Evolutionary conservation across 306 rosid species (phyloP).

Genomic region (Castanea crenata): DNA sequence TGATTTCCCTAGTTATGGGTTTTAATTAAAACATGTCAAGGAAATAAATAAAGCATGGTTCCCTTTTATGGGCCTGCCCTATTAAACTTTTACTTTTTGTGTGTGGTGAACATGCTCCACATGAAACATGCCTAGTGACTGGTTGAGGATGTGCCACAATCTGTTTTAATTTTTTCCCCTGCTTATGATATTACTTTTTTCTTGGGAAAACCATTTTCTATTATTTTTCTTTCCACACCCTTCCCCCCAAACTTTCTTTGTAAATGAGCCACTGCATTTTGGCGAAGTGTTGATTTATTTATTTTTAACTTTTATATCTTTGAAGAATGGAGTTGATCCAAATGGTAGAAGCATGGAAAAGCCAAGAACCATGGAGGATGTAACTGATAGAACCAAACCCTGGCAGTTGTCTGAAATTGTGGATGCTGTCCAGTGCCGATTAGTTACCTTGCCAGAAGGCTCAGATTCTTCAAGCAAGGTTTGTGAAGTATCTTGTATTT

Average conservation of each 20-base stretch:
- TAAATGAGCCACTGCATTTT: constrained; percentile 5
- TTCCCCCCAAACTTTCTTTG: neutral
- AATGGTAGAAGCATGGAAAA: constrained; percentile 55
- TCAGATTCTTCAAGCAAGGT: constrained; percentile 80
- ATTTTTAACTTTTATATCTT: constrained; percentile 28
- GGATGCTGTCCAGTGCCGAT: constrained; percentile 69
- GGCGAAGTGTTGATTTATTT: constrained; percentile 32
- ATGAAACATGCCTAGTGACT: constrained; percentile 5
- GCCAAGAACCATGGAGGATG: constrained; percentile 58
- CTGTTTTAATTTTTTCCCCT: constrained; percentile 5
- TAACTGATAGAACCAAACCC: constrained; percentile 55
- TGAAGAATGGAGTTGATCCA: constrained; percentile 68
- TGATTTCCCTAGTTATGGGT: too few relatives aligned
- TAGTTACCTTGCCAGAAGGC: constrained; percentile 74
- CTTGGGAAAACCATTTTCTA: neutral
- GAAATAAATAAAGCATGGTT: neutral
- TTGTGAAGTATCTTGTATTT: constrained; percentile 27
- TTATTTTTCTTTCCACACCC: neutral
- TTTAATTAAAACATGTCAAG: too few relatives aligned
- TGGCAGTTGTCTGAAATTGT: constrained; percentile 86
- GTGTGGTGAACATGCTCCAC: neutral
- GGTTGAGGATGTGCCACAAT: constrained; percentile 15
- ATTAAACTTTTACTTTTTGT: neutral
- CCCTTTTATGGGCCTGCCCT: constrained; percentile 2
- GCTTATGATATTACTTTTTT: neutral